Conservation (phyloP, 257 asterid genomes). For the Lycium barbarum region DNA sequence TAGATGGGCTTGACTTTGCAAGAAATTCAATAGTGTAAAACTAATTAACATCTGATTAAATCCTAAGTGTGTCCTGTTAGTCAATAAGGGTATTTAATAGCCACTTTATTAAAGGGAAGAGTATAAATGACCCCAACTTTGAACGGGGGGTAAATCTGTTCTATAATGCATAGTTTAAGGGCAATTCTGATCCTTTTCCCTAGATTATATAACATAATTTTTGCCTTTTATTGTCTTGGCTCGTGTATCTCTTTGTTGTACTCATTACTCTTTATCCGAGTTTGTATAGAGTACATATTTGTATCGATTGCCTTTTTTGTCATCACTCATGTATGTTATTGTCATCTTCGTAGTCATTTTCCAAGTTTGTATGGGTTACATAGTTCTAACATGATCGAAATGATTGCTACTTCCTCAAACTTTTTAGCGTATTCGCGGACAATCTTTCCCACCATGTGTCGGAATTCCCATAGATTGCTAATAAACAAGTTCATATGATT, state of each 20-base stretch:
- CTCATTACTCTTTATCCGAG: neutral
- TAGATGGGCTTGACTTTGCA: too few species aligned
- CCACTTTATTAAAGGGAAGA: too few species aligned
- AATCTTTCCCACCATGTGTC: constrained; percentile 14
- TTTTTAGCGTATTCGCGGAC: neutral
- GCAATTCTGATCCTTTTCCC: too few species aligned
- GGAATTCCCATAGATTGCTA: neutral
- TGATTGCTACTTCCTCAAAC: constrained; percentile 6
- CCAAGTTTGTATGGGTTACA: neutral
- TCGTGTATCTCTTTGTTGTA: neutral
- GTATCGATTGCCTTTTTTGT: neutral
- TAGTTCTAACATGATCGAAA: neutral
- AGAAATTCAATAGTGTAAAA: too few species aligned
- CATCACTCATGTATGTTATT: neutral
- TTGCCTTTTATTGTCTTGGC: neutral
- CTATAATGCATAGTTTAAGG: too few species aligned
- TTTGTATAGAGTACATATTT: neutral
- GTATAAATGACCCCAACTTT: too few species aligned
- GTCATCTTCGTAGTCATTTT: neutral
- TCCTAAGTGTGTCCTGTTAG: too few species aligned
- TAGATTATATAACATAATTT: neutral
- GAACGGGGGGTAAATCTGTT: too few species aligned
- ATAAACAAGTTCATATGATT: constrained; percentile 14
- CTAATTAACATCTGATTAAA: too few species aligned
- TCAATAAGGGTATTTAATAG: too few species aligned